Conservation (phyloP, 495 filamentous ascomycete species). For the Penicillium turbatum region DNA sequence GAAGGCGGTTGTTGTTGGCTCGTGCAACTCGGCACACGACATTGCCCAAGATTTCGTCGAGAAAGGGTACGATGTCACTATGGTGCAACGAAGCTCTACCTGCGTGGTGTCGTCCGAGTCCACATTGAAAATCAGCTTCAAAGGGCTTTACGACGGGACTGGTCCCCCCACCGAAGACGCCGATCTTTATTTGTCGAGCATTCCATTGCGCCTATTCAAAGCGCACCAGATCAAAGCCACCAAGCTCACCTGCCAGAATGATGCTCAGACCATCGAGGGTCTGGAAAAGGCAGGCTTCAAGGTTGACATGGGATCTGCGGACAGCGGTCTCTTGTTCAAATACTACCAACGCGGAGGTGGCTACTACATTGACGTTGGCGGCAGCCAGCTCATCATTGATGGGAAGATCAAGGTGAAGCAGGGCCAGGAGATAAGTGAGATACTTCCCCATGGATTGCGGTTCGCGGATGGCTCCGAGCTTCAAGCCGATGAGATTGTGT, state of each 20-base stretch:
- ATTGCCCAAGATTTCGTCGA: constrained; percentile 81
- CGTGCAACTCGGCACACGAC: constrained; percentile 77
- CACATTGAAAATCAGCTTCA: constrained; percentile 50
- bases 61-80: constrained; percentile 77
- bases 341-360: constrained; percentile 73
- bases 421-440: constrained; percentile 57
- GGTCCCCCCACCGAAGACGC: constrained; percentile 54
- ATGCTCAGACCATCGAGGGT: constrained; percentile 54
- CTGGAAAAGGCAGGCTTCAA: constrained; percentile 64
- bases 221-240: constrained; percentile 52
- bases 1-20: constrained; percentile 71
- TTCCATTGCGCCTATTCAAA: constrained; percentile 56
- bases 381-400: constrained; percentile 65
- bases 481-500: constrained; percentile 74
- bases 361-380: constrained; percentile 76
- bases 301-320: constrained; percentile 62
- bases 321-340: constrained; percentile 64
- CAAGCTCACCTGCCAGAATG: constrained; percentile 36
- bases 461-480: constrained; percentile 65
- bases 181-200: constrained; percentile 54
- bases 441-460: constrained; percentile 55
- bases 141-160: constrained; percentile 58
- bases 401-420: constrained; percentile 75
- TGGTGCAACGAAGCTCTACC: constrained; percentile 75
- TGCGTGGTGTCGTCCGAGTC: constrained; percentile 59